A percentile compares a stretch with the other conserved stretches of the same genome.
phyloP scores from a whole-genome alignment of 164 flowering plant species.

The Tinospora cordifolia region DNA sequence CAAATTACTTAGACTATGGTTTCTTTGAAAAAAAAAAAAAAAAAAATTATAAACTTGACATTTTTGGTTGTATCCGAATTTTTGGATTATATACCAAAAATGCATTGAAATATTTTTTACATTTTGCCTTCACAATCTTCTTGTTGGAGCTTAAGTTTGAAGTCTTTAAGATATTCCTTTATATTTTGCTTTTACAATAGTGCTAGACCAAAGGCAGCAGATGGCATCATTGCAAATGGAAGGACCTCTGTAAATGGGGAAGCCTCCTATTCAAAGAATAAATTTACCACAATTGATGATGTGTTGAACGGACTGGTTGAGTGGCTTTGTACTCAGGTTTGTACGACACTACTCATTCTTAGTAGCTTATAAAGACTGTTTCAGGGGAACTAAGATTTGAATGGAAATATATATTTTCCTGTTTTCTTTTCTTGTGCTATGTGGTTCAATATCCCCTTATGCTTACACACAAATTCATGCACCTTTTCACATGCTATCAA shows the following conservation, averaged over 20 bases:
- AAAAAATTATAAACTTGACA: too few relatives aligned
- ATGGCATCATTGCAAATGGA: constrained; percentile 44
- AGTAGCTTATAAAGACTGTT: background rate
- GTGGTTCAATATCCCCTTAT: background rate
- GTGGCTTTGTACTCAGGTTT: constrained; percentile 95
- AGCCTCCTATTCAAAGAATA: constrained; percentile 56
- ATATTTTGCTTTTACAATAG: constrained; percentile 26
- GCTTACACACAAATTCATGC: too few relatives aligned
- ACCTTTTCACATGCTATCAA: too few relatives aligned
- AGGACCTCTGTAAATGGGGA: constrained; percentile 44
- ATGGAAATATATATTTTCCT: background rate
- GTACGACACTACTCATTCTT: constrained; percentile 1
- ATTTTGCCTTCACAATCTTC: background rate
- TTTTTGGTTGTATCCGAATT: too few relatives aligned
- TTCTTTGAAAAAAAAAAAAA: too few relatives aligned
- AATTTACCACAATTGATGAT: constrained; percentile 54
- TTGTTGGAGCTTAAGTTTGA: constrained; percentile 3
- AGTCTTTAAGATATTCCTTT: background rate
- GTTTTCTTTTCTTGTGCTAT: background rate
- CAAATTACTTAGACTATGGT: too few relatives aligned
- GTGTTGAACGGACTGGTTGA: constrained; percentile 78
- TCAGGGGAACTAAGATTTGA: background rate
- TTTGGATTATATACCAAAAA: too few relatives aligned
- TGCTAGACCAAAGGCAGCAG: constrained; percentile 58
- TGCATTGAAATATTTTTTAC: background rate